phyloP scores from a whole-genome alignment of 2,329 filamentous ascomycete genomes.

The Metarhizium rileyi region DNA sequence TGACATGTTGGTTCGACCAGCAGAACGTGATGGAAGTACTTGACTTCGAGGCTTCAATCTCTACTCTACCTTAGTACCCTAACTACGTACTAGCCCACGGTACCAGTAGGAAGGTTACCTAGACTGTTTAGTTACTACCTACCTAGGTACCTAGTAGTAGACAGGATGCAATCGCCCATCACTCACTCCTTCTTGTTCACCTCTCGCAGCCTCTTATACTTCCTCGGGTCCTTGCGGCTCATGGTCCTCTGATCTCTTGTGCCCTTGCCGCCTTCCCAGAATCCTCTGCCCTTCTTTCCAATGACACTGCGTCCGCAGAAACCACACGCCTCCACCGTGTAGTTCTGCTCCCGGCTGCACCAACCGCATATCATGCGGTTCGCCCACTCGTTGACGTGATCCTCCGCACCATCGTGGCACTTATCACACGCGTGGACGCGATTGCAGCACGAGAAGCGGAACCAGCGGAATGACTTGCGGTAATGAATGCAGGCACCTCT shows the following conservation, averaged over 20 bases:
- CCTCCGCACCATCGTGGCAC: conserved; percentile 64
- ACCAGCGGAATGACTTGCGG: conserved; percentile 51
- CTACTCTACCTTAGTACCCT: no score
- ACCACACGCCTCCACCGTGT: conserved; percentile 63
- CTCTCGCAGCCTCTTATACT: conserved; percentile 51
- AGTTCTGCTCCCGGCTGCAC: conserved; percentile 74
- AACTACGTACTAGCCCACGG: no score
- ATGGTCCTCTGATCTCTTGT: conserved; percentile 63
- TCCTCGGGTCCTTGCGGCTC: conserved; percentile 68
- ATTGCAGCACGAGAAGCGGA: conserved; percentile 53
- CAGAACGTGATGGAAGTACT: no score
- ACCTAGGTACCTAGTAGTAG: background rate
- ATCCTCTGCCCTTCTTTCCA: conserved; percentile 56
- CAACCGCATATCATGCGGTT: conserved; percentile 75
- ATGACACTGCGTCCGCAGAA: conserved; percentile 64
- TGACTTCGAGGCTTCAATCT: no score
- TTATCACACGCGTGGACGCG: conserved; percentile 53
- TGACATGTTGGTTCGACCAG: no score
- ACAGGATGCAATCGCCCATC: background rate
- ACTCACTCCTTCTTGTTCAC: background rate
- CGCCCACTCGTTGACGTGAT: conserved; percentile 72
- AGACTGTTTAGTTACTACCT: no score
- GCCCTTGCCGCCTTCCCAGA: conserved; percentile 82
- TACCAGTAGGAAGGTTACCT: no score
- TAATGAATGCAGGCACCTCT: conserved; percentile 49